Base-by-base conservation (phyloP, 1,139 yeast genomes). In the Sugiyamaella sp. region DNA sequence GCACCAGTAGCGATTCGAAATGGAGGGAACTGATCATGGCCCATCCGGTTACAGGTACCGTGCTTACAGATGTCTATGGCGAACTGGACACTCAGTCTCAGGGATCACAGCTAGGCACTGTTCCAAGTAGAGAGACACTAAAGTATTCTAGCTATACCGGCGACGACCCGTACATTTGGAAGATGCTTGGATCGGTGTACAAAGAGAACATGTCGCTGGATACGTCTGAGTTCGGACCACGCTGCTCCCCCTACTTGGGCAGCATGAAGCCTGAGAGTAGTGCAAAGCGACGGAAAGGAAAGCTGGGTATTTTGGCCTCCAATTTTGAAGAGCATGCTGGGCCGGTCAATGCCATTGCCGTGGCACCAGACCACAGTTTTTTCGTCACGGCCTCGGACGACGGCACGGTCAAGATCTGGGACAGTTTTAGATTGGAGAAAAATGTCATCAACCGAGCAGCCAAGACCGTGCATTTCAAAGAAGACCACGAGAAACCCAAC, bases 331-430 rank as follows among this genome's bases (percentile, higher is more conserved):
- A 84, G 50, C 87, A 84, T 60, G 71, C 73, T 12, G 73, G 73
- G 6, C 67, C 80, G 1, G 73, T 90, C 10, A 83, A 78, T 22
- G 73, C 85, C 43, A 69, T 90, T 8, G 79, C 77, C 2, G 79
- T 80, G 0, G 64, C 74, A 9, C 86, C 89, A 0, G 82, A 85
- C 42, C 79, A 82, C 19, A 80, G 80, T 39, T 86, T 81, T 62
- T 85, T 93, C 60, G 74, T 89, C 1, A 85, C 95, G 0, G 96
- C 91, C 2, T 87, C 95, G 3, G 85, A 83, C 44, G 77, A 79
- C 47, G 97, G 98, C 0, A 63, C 72, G 1, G 64, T 93, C 44
- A 85, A 82, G 59, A 70, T 93, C 0, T 93, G 98, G 98, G 96
- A 89, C 63, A 71, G 84, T 1, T 66, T 73, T 12, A 80, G 84